Base-by-base conservation (phyloP, 2,329 filamentous ascomycete species). In the Nigrospora sphaerica region DNA sequence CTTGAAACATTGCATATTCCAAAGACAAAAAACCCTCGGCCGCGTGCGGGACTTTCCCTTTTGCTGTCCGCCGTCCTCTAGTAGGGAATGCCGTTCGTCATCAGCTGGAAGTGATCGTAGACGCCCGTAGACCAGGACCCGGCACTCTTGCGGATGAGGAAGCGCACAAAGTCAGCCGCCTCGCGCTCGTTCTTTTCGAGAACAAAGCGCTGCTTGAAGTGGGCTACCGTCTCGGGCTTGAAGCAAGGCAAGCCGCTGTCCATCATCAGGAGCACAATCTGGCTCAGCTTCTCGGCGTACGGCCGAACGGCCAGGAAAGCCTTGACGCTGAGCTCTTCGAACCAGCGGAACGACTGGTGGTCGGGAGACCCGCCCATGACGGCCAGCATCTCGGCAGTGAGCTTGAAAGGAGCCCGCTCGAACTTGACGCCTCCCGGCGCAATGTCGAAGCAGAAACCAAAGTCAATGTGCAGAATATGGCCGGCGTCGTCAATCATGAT, bases 391-490 rank as follows among this genome's bases (percentile, higher is more conserved):
- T 99, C 93, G 9, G 83, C 80, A 1, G 93, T 98, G 46, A 99
- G 81, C 70, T 99, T 99, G 77, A 99, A 99, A 0, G 93, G 93
- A 0, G 93, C 93, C 19, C 93, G 86, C 73, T 99, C 93, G 62
- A 99, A 99, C 57, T 91, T 92, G 60, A 98, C 90, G 49, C 95
- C 93, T 41, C 93, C 93, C 0, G 93, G 93, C 1, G 91, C 93
- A 57, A 98, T 97, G 62, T 98, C 95, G 69, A 99, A 98, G 71
- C 92, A 97, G 78, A 98, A 99, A 11, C 93, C 93, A 61, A 98
- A 98, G 65, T 98, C 93, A 56, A 98, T 97, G 71, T 98, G 93
- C 45, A 98, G 80, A 59, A 98, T 95, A 68, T 98, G 93, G 4
- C 95, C 93, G 1, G 86, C 88, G 60, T 96, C 92, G 64, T 98